Evolutionary conservation across 345 rosid genomes (phyloP), one percentile per base, ranked within the genome.

Genomic region (Carallia brachiata): DNA sequence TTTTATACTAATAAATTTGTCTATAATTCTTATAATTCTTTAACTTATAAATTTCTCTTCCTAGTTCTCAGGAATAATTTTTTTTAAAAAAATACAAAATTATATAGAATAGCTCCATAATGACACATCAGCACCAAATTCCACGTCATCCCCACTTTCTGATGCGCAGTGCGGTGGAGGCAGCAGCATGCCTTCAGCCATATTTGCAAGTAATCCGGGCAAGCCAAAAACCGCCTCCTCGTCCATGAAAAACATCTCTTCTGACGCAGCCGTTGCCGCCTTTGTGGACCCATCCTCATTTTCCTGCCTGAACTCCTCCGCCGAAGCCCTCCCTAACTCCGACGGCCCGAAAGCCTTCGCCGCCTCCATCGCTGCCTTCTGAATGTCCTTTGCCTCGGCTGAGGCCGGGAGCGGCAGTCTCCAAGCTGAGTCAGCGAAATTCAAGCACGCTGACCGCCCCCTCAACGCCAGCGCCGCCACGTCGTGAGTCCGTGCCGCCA

Each of bases 401-500:
- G 97, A 86, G 4, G 79, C 88, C 27, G 95, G 96, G 0, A 85
- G 57, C 0, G 93, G 91, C 23, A 89, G 86, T 61, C 85, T 52
- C 90, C 90, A 94, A 0, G 84, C 79, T 0, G 98, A 91, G 77
- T 91, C 98, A 0, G 96, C 96, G 19, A 89, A 94, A 80, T 94
- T 94, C 52, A 94, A 81, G 75, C 97, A 91, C 31, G 93, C 95
- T 6, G 83, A 77, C 31, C 87, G 74, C 0, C 97, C 96, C 78
- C 92, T 83, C 60, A 93, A 65, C 0, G 96, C 87, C 0, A 91
- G 65, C 10, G 85, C 94, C 0, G 98, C 97, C 73, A 94, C 96
- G 63, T 91, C 96, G 50, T 91, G 97, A 0, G 98, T 96, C 36
- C 97, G 81, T 23, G 96, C 96, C 1, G 96, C 97, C 98, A 91